phyloP scores from a whole-genome alignment of 192 early-diverging fungal genomes.

The Backusella circina region DNA sequence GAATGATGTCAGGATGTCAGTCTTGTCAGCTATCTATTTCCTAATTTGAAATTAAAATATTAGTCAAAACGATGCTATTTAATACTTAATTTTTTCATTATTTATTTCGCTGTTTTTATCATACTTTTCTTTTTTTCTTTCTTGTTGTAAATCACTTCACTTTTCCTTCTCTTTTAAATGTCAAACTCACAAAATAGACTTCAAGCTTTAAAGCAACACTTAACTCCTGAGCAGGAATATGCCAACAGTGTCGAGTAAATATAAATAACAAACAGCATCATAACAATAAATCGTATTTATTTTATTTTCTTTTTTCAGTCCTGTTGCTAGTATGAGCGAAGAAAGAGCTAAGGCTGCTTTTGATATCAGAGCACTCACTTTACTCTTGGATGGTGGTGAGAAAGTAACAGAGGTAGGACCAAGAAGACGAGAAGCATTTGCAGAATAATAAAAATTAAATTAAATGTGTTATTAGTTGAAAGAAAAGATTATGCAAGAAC shows the following conservation, averaged over 20 bases:
- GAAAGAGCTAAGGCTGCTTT: slow-evolving; percentile 79
- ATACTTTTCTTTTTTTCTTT: slow-evolving; percentile 4
- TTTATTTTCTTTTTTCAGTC: slow-evolving; percentile 10
- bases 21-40: slow-evolving; percentile 3
- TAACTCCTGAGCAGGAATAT: slow-evolving; percentile 12
- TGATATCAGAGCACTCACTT: slow-evolving; percentile 73
- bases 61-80: background rate
- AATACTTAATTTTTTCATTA: background rate
- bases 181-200: slow-evolving; percentile 8
- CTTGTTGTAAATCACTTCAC: background rate
- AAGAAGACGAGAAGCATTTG: background rate
- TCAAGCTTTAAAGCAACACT: slow-evolving; percentile 11
- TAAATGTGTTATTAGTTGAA: slow-evolving; percentile 38
- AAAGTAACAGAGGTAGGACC: slow-evolving; percentile 42
- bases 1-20: background rate
- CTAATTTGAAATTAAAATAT: background rate
- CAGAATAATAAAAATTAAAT: background rate
- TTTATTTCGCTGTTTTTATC: background rate
- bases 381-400: slow-evolving; percentile 79
- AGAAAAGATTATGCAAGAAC: slow-evolving; percentile 80
- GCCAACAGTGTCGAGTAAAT: slow-evolving; percentile 10
- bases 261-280: background rate
- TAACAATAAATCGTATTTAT: background rate
- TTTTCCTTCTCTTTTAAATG: background rate
- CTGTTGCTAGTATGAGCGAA: slow-evolving; percentile 48